Base-by-base conservation (phyloP, 192 early-diverging fungal genomes). In the Linnemannia zychae region DNA sequence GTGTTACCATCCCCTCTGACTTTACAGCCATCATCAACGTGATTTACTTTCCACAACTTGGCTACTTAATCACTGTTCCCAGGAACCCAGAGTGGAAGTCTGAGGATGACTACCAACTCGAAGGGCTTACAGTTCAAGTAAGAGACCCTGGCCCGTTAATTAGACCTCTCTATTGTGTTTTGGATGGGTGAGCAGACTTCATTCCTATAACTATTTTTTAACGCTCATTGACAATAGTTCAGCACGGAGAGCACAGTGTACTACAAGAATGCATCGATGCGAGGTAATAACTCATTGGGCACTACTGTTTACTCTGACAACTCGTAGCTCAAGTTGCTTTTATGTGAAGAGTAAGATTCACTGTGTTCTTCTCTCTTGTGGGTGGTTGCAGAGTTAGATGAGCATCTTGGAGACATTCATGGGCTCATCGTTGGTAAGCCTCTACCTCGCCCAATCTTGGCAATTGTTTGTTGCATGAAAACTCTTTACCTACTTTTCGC, bases 401-500 rank as follows among this genome's bases (percentile, higher is more conserved):
- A 93, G 60, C 88, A 89, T 20, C 81, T 96, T 12, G 97, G 97
- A 6, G 97, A 99, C 71, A 92, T 99, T 20, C 95, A 96, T 80
- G 93, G 92, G 4, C 88, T 95, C 44, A 95, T 98, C 75, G 93
- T 94, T 34, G 92, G 94, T 91, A 88, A 74, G 89, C 7, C n/a
- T n/a, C n/a, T n/a, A n/a, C n/a, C n/a, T n/a, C n/a, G n/a, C n/a
- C n/a, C n/a, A n/a, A n/a, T n/a, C n/a, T n/a, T n/a, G n/a, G n/a
- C n/a, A n/a, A n/a, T n/a, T n/a, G n/a, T n/a, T n/a, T n/a, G n/a
- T n/a, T n/a, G n/a, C n/a, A n/a, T n/a, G n/a, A n/a, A n/a, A n/a
- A n/a, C n/a, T n/a, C n/a, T n/a, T n/a, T n/a, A n/a, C n/a, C n/a
- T n/a, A n/a, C n/a, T n/a, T 37, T 34, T 0, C 12, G 17, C 31